Base-by-base conservation (phyloP, 208 protist species). In the Crithidia fasciculata region DNA sequence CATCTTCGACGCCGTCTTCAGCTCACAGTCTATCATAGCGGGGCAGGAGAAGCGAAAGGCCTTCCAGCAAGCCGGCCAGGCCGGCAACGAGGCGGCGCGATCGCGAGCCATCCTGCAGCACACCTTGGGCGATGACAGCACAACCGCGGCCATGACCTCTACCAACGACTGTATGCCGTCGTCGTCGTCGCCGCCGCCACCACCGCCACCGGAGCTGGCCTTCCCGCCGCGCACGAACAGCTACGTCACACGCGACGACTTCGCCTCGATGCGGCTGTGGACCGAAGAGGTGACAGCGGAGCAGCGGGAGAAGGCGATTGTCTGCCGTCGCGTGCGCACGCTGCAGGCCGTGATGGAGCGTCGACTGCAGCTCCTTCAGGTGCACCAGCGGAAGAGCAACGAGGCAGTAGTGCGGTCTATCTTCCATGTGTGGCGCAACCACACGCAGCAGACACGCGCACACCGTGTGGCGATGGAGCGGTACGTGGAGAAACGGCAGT, bases 1-100 rank as follows among this genome's bases (percentile, higher is more conserved):
- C 10, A 86, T 96, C 37, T 91, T 93, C 44, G 87, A 89, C 59
- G 85, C 85, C n/a, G 49, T 94, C 55, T 96, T 93, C 56, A 88
- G 76, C 43, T 83, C 88, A 3, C 72, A 83, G 52, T 36, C 76
- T 39, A 80, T 90, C 40, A 74, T 58, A 1, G 41, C 56, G 28
- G 67, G 67, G 4, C 60, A 73, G 47, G 60, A 79, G n/a, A 68
- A 50, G 41, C 47, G 53, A 8, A 50, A 16, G 15, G 53, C 45
- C 54, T 52, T 50, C 19, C 44, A 59, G 44, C 43, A 50, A 44
- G 60, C 37, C 18, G 68, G 39, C 28, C 62, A 41, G 43, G 45
- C 56, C 13, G 45, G 41, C 28, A 63, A 59, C 37, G 52, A 67
- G 58, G 56, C 79, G n/a, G 58, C 57, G 47, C 55, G 63, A 28